Evolutionary conservation across 2,329 filamentous ascomycete species (phyloP).

Genomic region (Colletotrichum caudatum): DNA sequence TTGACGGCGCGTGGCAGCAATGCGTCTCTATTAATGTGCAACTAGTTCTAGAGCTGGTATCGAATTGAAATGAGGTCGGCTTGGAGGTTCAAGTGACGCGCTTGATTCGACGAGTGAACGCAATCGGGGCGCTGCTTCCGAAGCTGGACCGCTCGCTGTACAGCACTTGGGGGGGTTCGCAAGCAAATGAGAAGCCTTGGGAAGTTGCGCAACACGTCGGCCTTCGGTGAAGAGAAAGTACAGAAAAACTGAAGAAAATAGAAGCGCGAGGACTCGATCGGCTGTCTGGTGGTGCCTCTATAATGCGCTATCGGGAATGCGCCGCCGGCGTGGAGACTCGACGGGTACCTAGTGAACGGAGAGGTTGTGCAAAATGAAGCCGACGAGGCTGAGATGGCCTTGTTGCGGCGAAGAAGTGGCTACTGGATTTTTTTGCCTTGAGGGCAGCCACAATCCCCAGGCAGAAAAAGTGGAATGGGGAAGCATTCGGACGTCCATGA

Average conservation of each 20-base stretch:
- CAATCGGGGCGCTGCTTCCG: conserved; percentile 15
- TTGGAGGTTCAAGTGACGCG: not conserved
- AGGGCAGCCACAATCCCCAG: conserved; percentile 21
- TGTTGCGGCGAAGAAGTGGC: conserved; percentile 37
- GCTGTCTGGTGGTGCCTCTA: conserved; percentile 15
- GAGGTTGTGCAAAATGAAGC: conserved; percentile 37
- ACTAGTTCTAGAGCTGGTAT: conserved; percentile 15
- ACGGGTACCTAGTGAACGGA: conserved; percentile 28
- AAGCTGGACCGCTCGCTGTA: not conserved
- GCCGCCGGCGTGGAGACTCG: conserved; percentile 40
- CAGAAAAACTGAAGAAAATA: conserved; percentile 9
- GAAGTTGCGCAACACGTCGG: conserved; percentile 2
- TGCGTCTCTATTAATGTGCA: conserved; percentile 6
- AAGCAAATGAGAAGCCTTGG: conserved; percentile 8
- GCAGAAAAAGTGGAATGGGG: conserved; percentile 12
- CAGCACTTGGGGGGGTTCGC: not conserved
- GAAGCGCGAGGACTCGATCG: conserved; percentile 5
- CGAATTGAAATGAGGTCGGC: not conserved
- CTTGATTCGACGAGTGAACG: conserved; percentile 5
- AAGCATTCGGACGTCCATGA: not conserved
- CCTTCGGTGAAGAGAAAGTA: conserved; percentile 4
- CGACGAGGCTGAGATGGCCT: conserved; percentile 41
- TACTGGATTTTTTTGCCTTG: conserved; percentile 30
- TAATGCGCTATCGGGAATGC: conserved; percentile 32
- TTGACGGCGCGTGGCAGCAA: conserved; percentile 7